These are phyloP conservation scores for Karstenula rhodostoma DNA, from an alignment of 2,329 filamentous ascomycete genomes.

Conservation along the genomic window DNA sequence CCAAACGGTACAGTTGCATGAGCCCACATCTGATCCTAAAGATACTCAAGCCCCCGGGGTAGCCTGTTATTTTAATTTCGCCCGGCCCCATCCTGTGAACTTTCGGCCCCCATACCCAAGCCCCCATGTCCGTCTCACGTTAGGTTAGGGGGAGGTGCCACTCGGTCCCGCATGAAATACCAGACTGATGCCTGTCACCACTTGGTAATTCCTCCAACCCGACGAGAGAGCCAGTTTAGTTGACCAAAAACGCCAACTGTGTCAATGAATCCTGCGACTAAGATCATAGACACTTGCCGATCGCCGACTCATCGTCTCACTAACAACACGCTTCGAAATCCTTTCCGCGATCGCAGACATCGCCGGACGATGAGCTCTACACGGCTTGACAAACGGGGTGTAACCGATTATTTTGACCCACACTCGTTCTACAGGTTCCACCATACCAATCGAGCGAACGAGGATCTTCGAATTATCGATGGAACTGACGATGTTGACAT, in stretches of 20 bases:
- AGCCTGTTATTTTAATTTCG: too few species aligned
- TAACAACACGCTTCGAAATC: background rate
- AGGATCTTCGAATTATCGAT: constrained; percentile 7
- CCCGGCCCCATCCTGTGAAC: too few species aligned
- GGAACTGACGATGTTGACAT: constrained; percentile 22
- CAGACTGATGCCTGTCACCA: background rate
- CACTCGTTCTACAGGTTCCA: constrained; percentile 22
- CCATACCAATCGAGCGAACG: constrained; percentile 10
- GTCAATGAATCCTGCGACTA: background rate
- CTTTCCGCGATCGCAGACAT: background rate
- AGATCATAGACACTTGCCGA: background rate
- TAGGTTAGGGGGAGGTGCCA: background rate
- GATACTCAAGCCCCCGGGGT: too few species aligned
- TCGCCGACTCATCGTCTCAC: background rate
- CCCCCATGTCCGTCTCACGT: background rate
- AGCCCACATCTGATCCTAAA: too few species aligned
- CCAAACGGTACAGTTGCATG: too few species aligned
- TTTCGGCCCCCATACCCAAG: background rate
- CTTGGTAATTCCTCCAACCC: background rate
- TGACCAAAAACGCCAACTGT: background rate
- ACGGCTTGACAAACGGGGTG: background rate
- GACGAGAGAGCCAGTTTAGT: background rate
- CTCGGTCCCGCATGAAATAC: background rate
- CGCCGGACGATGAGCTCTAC: background rate
- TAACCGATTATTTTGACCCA: constrained; percentile 17